phyloP scores from a whole-genome alignment of 1,284 basidiomycete species.

The Volvariella volvacea region DNA sequence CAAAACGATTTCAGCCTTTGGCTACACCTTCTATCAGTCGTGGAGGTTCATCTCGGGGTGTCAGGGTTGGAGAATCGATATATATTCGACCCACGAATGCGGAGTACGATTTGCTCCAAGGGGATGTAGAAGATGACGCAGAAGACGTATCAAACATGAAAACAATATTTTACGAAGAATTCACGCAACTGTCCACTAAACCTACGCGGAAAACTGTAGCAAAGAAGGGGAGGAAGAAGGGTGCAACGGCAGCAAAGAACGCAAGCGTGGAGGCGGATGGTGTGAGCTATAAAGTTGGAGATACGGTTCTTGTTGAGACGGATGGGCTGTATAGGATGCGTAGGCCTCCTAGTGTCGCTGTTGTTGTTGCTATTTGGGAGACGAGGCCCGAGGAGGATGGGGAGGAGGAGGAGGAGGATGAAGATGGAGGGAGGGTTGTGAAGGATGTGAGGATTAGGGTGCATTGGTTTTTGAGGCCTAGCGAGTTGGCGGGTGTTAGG shows the following conservation, averaged over 20 bases:
- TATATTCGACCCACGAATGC: slow-evolving; percentile 29
- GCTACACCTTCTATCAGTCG: slow-evolving; percentile 31
- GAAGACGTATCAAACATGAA: slow-evolving; percentile 20
- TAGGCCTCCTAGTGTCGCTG: slow-evolving; percentile 50
- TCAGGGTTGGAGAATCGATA: slow-evolving; percentile 37
- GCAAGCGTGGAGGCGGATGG: slow-evolving; percentile 14
- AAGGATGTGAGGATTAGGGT: slow-evolving; percentile 45
- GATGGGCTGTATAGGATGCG: slow-evolving; percentile 28
- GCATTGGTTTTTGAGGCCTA: slow-evolving; percentile 67
- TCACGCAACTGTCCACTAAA: slow-evolving; percentile 11
- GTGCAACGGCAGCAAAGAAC: slow-evolving; percentile 10
- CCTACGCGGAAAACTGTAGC: neutral
- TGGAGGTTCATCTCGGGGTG: slow-evolving; percentile 21
- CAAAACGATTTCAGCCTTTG: slow-evolving; percentile 45
- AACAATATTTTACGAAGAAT: slow-evolving; percentile 35
- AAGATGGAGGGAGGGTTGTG: slow-evolving; percentile 10
- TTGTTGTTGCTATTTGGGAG: slow-evolving; percentile 64
- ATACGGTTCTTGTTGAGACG: slow-evolving; percentile 59
- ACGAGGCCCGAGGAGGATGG: slow-evolving; percentile 19
- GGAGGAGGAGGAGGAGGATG: slow-evolving; percentile 7
- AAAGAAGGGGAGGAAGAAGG: neutral
- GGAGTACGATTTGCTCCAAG: slow-evolving; percentile 26
- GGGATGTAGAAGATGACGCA: slow-evolving; percentile 24
- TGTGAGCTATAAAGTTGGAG: slow-evolving; percentile 45
- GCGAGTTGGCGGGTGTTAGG: slow-evolving; percentile 50